Conservation (phyloP, 495 filamentous ascomycete species). For the Penicillium mononematosum region DNA sequence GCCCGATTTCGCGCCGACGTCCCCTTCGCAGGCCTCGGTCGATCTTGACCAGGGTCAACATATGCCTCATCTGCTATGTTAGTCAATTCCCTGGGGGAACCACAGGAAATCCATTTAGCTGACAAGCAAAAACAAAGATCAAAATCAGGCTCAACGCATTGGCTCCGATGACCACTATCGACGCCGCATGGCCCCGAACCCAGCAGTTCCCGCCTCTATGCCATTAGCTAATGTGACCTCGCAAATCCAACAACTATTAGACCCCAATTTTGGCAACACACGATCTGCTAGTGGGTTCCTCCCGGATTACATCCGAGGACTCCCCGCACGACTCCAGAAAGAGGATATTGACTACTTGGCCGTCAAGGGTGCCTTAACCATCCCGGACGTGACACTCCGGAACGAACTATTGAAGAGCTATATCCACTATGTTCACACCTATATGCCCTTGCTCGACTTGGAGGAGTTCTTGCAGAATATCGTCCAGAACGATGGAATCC, state of each 20-base stretch:
- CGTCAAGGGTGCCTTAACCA: conserved; percentile 69
- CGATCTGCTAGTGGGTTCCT: conserved; percentile 40
- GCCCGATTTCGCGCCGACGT: conserved; percentile 35
- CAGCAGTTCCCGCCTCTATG: conserved; percentile 37
- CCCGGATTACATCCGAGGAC: conserved; percentile 70
- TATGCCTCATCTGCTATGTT: conserved; percentile 51
- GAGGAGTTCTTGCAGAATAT: conserved; percentile 69
- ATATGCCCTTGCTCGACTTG: conserved; percentile 82
- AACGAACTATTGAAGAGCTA: conserved; percentile 73
- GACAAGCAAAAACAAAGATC: conserved; percentile 33
- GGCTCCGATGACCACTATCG: conserved; percentile 34
- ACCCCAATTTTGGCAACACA: conserved; percentile 35
- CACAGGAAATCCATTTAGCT: background rate
- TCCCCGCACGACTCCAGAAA: conserved; percentile 63
- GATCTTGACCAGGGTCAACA: conserved; percentile 47
- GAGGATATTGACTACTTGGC: conserved; percentile 75
- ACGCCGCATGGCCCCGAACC: conserved; percentile 41
- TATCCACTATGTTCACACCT: conserved; percentile 81
- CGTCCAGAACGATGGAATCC: conserved; percentile 60
- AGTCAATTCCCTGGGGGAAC: conserved; percentile 14
- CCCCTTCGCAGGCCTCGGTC: conserved; percentile 44
- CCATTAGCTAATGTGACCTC: conserved; percentile 39
- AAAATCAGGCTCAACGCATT: conserved; percentile 39
- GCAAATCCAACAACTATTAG: conserved; percentile 44
- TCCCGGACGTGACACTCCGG: conserved; percentile 65